A percentile compares a stretch with the other conserved stretches of the same genome.
Evolutionary conservation across 2,329 filamentous ascomycete species (phyloP).

Genomic region (Penicillium sp.): DNA sequence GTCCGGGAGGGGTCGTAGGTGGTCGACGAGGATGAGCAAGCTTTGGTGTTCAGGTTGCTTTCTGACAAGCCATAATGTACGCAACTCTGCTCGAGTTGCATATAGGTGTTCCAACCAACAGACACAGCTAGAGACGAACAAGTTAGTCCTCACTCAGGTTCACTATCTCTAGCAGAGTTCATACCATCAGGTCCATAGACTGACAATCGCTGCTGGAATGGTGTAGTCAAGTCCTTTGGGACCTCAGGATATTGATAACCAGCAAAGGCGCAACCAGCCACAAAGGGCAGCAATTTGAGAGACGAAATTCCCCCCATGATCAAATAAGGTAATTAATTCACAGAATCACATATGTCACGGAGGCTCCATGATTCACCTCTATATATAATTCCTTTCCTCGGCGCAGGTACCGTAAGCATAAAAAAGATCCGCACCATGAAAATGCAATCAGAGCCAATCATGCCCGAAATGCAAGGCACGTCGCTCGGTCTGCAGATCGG

Average conservation of each 20-base stretch:
- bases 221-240: conserved; percentile 51
- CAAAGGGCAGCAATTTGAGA: conserved; percentile 16
- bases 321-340: not conserved
- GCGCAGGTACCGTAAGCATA: not conserved
- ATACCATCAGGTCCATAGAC: conserved; percentile 50
- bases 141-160: not conserved
- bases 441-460: not conserved
- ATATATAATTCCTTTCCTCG: not conserved
- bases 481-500: not conserved
- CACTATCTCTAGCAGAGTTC: conserved; percentile 9
- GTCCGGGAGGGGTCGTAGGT: conserved; percentile 57
- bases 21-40: conserved; percentile 47
- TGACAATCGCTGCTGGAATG: conserved; percentile 54
- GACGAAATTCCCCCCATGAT: conserved; percentile 11
- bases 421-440: not conserved
- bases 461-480: not conserved
- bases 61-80: conserved; percentile 52
- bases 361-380: not conserved
- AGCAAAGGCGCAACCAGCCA: conserved; percentile 19
- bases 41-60: conserved; percentile 34
- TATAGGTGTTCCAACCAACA: conserved; percentile 58
- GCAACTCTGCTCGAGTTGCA: conserved; percentile 45
- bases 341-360: not conserved
- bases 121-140: conserved; percentile 42
- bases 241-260: conserved; percentile 44